Conservation (phyloP, 768 basidiomycete genomes). For the Leccinum variicolor region DNA sequence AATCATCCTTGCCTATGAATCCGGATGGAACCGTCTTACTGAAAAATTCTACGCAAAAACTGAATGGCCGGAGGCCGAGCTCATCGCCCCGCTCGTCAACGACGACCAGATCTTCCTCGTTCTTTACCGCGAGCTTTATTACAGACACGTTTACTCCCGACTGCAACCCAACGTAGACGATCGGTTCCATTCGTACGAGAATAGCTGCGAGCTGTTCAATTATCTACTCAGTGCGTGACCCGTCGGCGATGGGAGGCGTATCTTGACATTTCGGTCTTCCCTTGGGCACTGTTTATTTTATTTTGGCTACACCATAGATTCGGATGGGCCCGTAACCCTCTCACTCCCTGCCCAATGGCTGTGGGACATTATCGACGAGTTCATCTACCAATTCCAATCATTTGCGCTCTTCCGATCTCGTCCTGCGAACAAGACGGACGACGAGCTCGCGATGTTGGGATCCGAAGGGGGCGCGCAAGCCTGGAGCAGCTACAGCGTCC, state of each 20-base stretch:
- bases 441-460: conserved; percentile 79
- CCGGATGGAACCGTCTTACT: conserved; percentile 95
- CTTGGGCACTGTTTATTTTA: background rate
- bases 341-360: conserved; percentile 97
- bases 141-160: conserved; percentile 93
- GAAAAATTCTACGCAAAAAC: conserved; percentile 93
- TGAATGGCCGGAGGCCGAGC: conserved; percentile 97
- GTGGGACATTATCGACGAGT: conserved; percentile 97
- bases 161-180: conserved; percentile 95
- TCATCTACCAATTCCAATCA: conserved; percentile 97
- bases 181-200: conserved; percentile 96
- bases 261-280: background rate
- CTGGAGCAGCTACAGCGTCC: conserved; percentile 97
- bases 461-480: conserved; percentile 77
- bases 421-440: conserved; percentile 80
- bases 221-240: conserved; percentile 77
- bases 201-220: conserved; percentile 98
- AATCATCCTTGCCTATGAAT: conserved; percentile 93
- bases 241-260: background rate
- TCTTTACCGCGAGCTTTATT: conserved; percentile 94
- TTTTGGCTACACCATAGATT: conserved; percentile 52
- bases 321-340: conserved; percentile 86
- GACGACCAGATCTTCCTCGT: conserved; percentile 97
- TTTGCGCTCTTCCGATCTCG: conserved; percentile 92
- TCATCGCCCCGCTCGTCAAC: conserved; percentile 91